Conservation (phyloP, 2,329 filamentous ascomycete genomes). For the Ophiocordyceps camponoti-saundersi region DNA sequence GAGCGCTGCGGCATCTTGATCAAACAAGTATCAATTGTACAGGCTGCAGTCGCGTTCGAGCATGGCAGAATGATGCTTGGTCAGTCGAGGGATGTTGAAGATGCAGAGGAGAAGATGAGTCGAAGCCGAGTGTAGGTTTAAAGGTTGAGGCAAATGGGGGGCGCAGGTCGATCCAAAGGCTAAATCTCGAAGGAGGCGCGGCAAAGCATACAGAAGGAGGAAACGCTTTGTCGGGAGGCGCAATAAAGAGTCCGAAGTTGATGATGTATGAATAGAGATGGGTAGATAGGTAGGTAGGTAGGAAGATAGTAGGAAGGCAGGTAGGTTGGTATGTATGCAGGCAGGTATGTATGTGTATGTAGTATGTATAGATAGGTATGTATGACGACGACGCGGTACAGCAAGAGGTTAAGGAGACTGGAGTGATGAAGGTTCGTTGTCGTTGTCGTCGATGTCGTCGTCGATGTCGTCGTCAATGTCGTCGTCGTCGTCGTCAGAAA, state of each 20-base stretch:
- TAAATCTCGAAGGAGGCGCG: neutral
- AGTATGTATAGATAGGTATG: no score
- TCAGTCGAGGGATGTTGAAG: neutral
- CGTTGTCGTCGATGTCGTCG: no score
- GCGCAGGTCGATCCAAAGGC: neutral
- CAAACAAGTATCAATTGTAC: constrained; percentile 19
- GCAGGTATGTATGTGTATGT: no score
- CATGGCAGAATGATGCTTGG: neutral
- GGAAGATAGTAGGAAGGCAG: no score
- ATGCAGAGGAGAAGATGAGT: neutral
- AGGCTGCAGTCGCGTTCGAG: neutral
- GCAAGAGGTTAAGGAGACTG: no score
- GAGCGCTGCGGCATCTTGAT: constrained; percentile 76
- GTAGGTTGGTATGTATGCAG: no score
- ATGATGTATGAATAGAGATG: neutral
- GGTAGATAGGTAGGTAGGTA: neutral
- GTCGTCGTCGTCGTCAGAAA: no score
- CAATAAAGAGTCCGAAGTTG: no score
- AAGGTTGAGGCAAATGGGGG: neutral
- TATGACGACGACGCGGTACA: no score
- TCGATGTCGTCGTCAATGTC: no score
- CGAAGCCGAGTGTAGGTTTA: neutral
- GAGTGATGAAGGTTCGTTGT: no score
- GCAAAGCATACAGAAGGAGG: neutral
- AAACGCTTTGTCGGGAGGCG: no score